Base-by-base conservation (phyloP, 2,329 filamentous ascomycete genomes). In the Curvularia lunata region DNA sequence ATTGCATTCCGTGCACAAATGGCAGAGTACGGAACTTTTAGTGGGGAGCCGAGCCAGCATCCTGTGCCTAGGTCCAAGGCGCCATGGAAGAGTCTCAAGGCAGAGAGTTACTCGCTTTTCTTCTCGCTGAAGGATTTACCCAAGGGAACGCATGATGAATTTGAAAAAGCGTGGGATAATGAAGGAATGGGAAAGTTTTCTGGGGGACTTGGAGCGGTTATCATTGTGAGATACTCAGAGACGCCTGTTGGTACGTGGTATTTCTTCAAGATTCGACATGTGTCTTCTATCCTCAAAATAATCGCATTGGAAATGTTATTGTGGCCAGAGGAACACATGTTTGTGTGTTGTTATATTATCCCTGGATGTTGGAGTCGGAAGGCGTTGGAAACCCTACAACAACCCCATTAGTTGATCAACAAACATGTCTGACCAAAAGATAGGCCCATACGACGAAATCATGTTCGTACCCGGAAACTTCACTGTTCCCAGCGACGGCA, bases 371-470 rank as follows among this genome's bases (percentile, higher is more conserved):
- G 34, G 13, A 37, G 34, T 12, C 6, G 13, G 34, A 12, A 37
- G 34, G n/a, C 13, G 34, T 18, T n/a, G n/a, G 34, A 37, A n/a
- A 37, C 16, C 13, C 4, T 37, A n/a, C 4, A 8, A n/a, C 34
- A 7, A 16, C 34, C 16, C 5, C 16, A 37, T 7, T 7, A 8
- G 3, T 37, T 37, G 16, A 37, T 18, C 1, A n/a, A 37, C 16
- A 37, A 8, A 52, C 18, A 8, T 8, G 18, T 46, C 56, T 55
- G 23, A 58, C 60, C 40, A 23, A 18, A 12, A 40, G 10, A 21
- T 23, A 75, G 70, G 71, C 8, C 52, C 69, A 2, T 76, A 75
- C 47, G 72, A 75, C 51, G 72, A 76, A 53, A 63, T 76, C 47
- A 62, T 73, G 12, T 48, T 76, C 48, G 60, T 74, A 8, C 72